Evolutionary conservation across 2,329 filamentous ascomycete species (phyloP).

Genomic region (Sclerotinia minor): DNA sequence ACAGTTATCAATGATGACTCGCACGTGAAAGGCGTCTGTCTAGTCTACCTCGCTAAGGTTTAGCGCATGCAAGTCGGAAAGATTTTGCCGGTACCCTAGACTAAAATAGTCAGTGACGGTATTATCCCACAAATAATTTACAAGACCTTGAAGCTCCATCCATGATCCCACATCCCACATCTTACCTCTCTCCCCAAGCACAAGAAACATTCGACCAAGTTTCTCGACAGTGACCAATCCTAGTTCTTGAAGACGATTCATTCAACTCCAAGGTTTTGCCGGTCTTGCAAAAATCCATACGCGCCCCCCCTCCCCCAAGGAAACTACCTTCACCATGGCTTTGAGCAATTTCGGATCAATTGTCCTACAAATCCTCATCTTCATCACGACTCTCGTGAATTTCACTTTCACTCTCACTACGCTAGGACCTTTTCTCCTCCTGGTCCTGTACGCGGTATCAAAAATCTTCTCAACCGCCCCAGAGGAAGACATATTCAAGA

Average conservation of each 20-base stretch:
- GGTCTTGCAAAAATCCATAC: background rate
- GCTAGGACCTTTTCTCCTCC: slow-evolving; percentile 50
- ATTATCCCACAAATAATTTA: background rate
- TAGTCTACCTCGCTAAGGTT: too few species aligned
- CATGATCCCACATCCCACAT: background rate
- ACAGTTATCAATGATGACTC: too few species aligned
- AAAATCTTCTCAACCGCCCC: slow-evolving; percentile 51
- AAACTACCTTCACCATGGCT: slow-evolving; percentile 46
- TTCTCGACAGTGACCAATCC: background rate
- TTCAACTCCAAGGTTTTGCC: background rate
- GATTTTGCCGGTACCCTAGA: background rate
- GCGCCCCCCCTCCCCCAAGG: background rate
- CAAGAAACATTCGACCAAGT: background rate
- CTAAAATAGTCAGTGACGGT: background rate
- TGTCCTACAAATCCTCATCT: slow-evolving; percentile 53
- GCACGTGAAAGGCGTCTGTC: too few species aligned
- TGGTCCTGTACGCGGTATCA: slow-evolving; percentile 51
- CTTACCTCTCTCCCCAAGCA: background rate
- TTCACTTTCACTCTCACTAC: slow-evolving; percentile 53
- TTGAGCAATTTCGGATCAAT: slow-evolving; percentile 54
- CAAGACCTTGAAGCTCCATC: background rate
- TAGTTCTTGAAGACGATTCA: background rate
- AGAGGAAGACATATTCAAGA: slow-evolving; percentile 48
- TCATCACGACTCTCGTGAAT: slow-evolving; percentile 55
- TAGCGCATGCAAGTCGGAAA: background rate